Evolutionary conservation across 2,329 filamentous ascomycete species (phyloP).

Genomic region (Cryphonectria japonica): DNA sequence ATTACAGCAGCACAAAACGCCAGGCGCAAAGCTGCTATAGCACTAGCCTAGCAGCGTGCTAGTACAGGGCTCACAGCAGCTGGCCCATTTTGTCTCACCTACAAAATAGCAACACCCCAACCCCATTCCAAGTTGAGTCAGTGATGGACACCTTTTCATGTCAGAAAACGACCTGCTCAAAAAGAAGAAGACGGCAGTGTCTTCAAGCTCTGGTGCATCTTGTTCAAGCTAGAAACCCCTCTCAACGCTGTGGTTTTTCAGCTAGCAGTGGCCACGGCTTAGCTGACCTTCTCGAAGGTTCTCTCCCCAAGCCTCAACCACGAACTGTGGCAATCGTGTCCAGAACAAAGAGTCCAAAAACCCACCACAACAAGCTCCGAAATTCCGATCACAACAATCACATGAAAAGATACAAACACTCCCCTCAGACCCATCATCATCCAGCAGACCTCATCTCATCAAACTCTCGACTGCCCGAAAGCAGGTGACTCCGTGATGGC

Average conservation of each 20-base stretch:
- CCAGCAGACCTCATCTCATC: too few species aligned
- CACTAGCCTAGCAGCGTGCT: too few species aligned
- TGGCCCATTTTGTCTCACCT: background rate
- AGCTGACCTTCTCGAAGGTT: constrained; percentile 3
- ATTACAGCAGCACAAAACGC: background rate
- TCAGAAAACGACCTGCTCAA: background rate
- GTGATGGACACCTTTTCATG: background rate
- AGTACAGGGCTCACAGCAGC: background rate
- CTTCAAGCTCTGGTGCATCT: background rate
- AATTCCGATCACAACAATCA: background rate
- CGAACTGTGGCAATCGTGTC: background rate
- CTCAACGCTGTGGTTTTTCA: background rate
- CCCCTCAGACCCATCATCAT: too few species aligned
- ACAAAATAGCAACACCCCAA: background rate
- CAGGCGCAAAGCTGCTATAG: background rate
- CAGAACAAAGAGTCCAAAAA: background rate
- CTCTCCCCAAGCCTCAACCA: background rate
- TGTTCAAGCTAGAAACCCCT: too few species aligned
- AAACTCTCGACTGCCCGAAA: background rate
- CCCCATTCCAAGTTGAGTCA: background rate
- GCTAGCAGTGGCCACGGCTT: background rate
- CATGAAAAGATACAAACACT: background rate
- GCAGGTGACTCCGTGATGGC: constrained; percentile 5
- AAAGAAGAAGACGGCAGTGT: background rate
- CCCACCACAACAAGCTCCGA: background rate